Conservation (phyloP, 1,284 basidiomycete genomes). For the Gymnopus androsaceus region DNA sequence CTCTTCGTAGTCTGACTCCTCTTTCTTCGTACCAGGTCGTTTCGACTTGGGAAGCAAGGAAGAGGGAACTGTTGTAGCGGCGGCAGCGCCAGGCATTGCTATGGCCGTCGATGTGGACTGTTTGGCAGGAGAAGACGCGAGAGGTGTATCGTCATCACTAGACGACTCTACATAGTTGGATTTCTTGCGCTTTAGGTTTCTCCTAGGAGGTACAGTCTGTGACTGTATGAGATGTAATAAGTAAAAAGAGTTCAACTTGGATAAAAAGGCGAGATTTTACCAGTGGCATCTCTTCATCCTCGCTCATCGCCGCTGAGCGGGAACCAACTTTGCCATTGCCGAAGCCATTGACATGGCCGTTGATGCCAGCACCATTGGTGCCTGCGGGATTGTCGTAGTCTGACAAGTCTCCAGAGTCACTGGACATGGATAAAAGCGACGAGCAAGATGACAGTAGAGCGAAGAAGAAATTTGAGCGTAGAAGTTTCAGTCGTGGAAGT, state of each 20-base stretch:
- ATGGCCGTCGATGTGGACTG: conserved; percentile 41
- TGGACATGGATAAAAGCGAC: conserved; percentile 39
- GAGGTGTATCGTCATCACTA: conserved; percentile 71
- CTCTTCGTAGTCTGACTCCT: conserved; percentile 31
- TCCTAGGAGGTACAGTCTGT: conserved; percentile 44
- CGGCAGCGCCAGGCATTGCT: conserved; percentile 43
- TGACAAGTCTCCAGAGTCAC: conserved; percentile 50
- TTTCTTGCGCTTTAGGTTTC: conserved; percentile 61
- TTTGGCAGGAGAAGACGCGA: conserved; percentile 71
- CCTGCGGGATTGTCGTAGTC: conserved; percentile 72
- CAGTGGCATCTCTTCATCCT: conserved; percentile 69
- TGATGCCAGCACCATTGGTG: conserved; percentile 35
- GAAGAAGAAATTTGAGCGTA: conserved; percentile 24
- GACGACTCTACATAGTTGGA: conserved; percentile 48
- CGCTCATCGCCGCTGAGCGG: conserved; percentile 53
- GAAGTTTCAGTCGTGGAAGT: conserved; percentile 20
- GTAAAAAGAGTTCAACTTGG: conserved; percentile 31
- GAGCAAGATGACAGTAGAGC: conserved; percentile 20
- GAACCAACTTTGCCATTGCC: conserved; percentile 39
- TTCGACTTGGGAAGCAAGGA: conserved; percentile 41
- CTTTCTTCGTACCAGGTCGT: conserved; percentile 23
- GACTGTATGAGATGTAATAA: conserved; percentile 53
- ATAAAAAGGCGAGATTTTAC: conserved; percentile 43
- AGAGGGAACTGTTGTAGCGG: conserved; percentile 38
- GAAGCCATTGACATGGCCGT: conserved; percentile 31